phyloP scores from a whole-genome alignment of 2,329 filamentous ascomycete genomes.

The Phialocephala sp. region DNA sequence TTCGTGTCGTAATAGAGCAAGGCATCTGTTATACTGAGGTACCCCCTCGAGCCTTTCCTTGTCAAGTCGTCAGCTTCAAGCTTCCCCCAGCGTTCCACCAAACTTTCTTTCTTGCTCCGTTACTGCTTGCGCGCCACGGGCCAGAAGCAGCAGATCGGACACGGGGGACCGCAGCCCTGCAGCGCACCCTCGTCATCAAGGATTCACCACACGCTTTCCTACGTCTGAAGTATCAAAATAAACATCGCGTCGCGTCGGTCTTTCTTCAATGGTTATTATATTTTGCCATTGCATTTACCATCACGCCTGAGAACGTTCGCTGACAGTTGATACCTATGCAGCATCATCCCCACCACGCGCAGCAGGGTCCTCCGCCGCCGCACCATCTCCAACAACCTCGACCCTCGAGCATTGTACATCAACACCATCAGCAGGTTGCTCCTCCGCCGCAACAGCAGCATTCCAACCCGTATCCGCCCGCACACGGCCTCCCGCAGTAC shows the following conservation, averaged over 20 bases:
- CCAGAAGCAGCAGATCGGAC: conserved; percentile 39
- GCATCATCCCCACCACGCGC: conserved; percentile 77
- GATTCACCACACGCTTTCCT: conserved; percentile 39
- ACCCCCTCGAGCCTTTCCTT: conserved; percentile 39
- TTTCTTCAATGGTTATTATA: conserved; percentile 43
- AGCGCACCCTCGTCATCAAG: conserved; percentile 43
- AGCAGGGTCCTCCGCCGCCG: conserved; percentile 72
- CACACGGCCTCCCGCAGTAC: conserved; percentile 73
- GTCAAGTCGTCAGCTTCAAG: neutral
- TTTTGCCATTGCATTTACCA: conserved; percentile 37
- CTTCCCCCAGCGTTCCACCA: conserved; percentile 18
- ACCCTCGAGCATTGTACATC: conserved; percentile 74
- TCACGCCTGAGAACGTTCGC: conserved; percentile 29
- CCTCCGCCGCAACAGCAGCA: conserved; percentile 64
- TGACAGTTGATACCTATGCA: conserved; percentile 51
- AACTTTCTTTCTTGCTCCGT: conserved; percentile 31
- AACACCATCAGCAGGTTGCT: conserved; percentile 70
- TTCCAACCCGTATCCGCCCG: conserved; percentile 67
- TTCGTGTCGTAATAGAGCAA: conserved; percentile 41
- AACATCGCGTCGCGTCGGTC: conserved; percentile 42
- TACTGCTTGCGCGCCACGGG: conserved; percentile 27
- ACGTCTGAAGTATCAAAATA: conserved; percentile 40
- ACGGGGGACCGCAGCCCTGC: conserved; percentile 40
- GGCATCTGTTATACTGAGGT: conserved; percentile 43
- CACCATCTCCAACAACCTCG: conserved; percentile 73